These are phyloP conservation scores for Pinus taeda DNA, from an alignment of 75 land plant species.

Conservation along the genomic window DNA sequence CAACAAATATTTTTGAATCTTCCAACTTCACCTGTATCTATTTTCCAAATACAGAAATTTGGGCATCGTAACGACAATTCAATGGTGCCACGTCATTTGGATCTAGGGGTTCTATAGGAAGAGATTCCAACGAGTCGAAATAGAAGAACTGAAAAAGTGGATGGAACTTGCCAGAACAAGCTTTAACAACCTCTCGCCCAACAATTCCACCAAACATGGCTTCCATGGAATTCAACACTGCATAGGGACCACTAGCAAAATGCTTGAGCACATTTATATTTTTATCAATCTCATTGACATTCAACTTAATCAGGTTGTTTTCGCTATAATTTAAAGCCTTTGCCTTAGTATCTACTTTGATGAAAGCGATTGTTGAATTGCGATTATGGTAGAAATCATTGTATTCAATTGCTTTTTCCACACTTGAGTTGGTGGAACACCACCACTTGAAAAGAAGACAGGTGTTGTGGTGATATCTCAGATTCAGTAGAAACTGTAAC, in stretches of 20 bases:
- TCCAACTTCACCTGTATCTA: constrained; percentile 71
- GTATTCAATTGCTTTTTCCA: constrained; percentile 65
- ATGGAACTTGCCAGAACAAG: constrained; percentile 92
- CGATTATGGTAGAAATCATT: constrained; percentile 78
- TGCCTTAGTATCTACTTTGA: constrained; percentile 68
- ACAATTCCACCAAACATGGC: constrained; percentile 96
- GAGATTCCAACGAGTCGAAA: constrained; percentile 91
- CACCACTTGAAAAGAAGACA: constrained; percentile 67
- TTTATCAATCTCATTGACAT: constrained; percentile 31
- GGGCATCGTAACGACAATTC: constrained; percentile 83
- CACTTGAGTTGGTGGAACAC: constrained; percentile 65
- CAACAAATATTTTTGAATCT: constrained; percentile 73
- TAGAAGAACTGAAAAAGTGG: constrained; percentile 63
- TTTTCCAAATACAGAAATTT: constrained; percentile 85
- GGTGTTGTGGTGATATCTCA: constrained; percentile 38
- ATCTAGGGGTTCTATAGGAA: constrained; percentile 66
- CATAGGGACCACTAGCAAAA: constrained; percentile 78
- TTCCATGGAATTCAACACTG: constrained; percentile 93
- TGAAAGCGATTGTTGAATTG: constrained; percentile 80
- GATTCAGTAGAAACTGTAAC: constrained; percentile 34
- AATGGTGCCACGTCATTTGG: constrained; percentile 53
- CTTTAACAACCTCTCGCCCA: constrained; percentile 92
- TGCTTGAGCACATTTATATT: constrained; percentile 35
- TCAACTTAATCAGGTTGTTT: constrained; percentile 39
- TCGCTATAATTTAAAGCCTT: constrained; percentile 44